Conservation (phyloP, 2,329 filamentous ascomycete species). For the Nigrospora sphaerica region DNA sequence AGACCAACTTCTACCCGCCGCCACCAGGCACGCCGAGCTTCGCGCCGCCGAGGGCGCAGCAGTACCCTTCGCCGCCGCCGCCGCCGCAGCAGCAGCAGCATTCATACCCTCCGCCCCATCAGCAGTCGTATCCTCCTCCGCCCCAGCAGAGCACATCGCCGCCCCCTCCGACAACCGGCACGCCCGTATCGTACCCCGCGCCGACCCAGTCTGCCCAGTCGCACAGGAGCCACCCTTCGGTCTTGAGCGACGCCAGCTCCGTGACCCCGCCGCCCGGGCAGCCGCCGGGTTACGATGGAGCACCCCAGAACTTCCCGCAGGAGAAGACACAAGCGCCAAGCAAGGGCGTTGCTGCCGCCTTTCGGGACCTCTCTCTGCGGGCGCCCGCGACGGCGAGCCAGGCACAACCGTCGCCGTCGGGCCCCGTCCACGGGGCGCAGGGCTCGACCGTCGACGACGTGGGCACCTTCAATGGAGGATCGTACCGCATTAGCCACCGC, state of each 20-base stretch:
- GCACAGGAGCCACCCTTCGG: constrained; percentile 10
- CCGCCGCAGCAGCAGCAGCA: constrained; percentile 15
- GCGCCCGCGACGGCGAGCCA: constrained; percentile 17
- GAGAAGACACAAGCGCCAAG: constrained; percentile 19
- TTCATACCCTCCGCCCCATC: constrained; percentile 20
- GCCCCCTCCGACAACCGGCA: constrained; percentile 24
- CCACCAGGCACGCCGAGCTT: constrained; percentile 9
- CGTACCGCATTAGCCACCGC: constrained; percentile 86
- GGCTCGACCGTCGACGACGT: constrained; percentile 68
- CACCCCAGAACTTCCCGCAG: constrained; percentile 19
- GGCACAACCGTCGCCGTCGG: constrained; percentile 31
- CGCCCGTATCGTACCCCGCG: constrained; percentile 24
- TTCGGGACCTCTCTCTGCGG: constrained; percentile 6
- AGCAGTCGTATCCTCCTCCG: constrained; percentile 19
- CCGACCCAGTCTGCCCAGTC: background rate
- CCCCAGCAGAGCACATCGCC: constrained; percentile 13
- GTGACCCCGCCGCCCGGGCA: constrained; percentile 16
- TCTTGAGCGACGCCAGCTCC: constrained; percentile 26
- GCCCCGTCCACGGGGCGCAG: constrained; percentile 56
- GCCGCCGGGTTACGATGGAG: constrained; percentile 17
- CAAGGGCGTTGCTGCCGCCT: constrained; percentile 7
- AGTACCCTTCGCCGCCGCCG: constrained; percentile 21
- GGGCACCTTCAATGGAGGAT: constrained; percentile 95
- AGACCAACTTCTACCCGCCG: constrained; percentile 20
- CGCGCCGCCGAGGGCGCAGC: constrained; percentile 9